Base-by-base conservation (phyloP, 768 basidiomycete species). In the Mycena albidolilacea region DNA sequence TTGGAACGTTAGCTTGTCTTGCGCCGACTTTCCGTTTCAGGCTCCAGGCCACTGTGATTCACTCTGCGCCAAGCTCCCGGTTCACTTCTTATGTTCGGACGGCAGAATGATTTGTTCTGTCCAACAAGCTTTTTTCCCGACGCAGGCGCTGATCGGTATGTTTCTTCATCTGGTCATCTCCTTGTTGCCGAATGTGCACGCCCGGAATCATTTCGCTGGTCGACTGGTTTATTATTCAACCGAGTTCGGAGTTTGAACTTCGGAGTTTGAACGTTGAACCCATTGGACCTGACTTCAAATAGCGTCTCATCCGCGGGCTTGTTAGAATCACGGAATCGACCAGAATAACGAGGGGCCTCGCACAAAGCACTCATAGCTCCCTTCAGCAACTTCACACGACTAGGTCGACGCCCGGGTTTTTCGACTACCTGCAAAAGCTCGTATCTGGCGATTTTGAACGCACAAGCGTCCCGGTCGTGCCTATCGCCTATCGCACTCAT, bases 21-120 rank as follows among this genome's bases (percentile, higher is more conserved):
- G 69, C 15, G 55, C 62, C 62, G 30, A 64, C 69, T 58, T 70
- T 58, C 62, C 62, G 69, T 70, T 64, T 54, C 48, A 8, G 52
- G 59, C 61, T 46, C 35, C 48, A 35, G 21, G 19, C 30, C 35
- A 23, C 19, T 35, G 61, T 55, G 55, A 57, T 35, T 55, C 41
- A 35, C 61, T 44, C 48, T 19, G 54, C 62, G 62, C 69, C 62
- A 64, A 70, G 5, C 38, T 70, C 54, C 54, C 62, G 62, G 69
- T 23, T 19, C 62, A 23, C 37, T 23, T 48, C 9, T 63, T 11
- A 9, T 17, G 35, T 64, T 57, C 69, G 37, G 43, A 39, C 21
- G 38, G 44, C 61, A 62, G 62, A 43, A 54, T 44, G 67, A 62
- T 61, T 58, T 58, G 43, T 44, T 43, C 11, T 69, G 67, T 69